Conservation (phyloP, 495 filamentous ascomycete species). For the Rostrohypoxylon terebratum region DNA sequence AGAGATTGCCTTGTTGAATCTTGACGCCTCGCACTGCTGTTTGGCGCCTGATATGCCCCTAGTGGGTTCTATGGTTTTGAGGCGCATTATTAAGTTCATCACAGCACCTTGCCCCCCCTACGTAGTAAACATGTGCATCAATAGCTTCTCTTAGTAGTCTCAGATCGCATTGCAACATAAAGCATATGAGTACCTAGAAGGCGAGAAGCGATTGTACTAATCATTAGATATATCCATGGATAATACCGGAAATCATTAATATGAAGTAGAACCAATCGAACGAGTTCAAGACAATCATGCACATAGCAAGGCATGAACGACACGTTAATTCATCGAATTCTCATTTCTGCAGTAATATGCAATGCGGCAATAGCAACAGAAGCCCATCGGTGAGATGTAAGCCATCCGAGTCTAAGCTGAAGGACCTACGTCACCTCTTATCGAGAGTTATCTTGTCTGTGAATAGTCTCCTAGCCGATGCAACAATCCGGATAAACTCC, state of each 20-base stretch:
- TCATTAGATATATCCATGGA: too few relatives aligned
- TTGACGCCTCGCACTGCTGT: neutral
- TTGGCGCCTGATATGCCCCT: neutral
- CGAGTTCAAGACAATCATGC: neutral
- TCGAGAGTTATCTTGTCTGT: constrained; percentile 5
- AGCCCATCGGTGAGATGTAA: constrained; percentile 5
- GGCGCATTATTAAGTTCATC: too few relatives aligned
- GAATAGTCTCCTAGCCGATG: constrained; percentile 16
- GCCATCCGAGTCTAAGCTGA: neutral
- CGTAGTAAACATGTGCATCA: too few relatives aligned
- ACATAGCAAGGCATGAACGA: neutral
- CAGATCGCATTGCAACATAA: too few relatives aligned
- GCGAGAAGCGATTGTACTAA: neutral
- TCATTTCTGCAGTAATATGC: constrained; percentile 1
- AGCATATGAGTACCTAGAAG: too few relatives aligned
- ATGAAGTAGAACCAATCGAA: neutral
- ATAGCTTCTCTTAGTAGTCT: too few relatives aligned
- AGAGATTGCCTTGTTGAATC: neutral
- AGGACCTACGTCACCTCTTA: neutral
- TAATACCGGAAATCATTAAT: too few relatives aligned
- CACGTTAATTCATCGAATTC: constrained; percentile 20
- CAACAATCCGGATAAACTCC: neutral
- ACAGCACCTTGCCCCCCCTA: too few relatives aligned
- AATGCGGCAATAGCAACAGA: constrained; percentile 1
- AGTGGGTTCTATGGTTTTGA: too few relatives aligned